These are phyloP conservation scores for Carex sylvatica DNA, from an alignment of 202 grass and related monocot species.

Conservation along the genomic window DNA sequence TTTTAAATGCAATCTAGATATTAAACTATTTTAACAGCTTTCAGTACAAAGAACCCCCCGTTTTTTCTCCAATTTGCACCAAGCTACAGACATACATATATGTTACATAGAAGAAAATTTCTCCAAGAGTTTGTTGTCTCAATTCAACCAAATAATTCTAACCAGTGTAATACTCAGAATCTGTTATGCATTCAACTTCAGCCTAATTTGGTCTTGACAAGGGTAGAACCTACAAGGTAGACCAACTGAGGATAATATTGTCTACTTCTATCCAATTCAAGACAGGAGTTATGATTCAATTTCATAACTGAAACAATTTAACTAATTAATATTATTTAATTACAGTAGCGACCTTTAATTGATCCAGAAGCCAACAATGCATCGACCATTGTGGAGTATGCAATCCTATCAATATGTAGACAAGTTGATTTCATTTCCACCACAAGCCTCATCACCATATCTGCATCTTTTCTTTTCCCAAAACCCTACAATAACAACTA, in stretches of 20 bases:
- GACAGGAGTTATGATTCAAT: neutral
- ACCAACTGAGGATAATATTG: neutral
- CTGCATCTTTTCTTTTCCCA: slow-evolving; percentile 47
- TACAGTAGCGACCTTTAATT: slow-evolving; percentile 49
- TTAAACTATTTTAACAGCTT: neutral
- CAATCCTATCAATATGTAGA: slow-evolving; percentile 67
- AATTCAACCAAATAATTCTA: neutral
- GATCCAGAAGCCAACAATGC: slow-evolving; percentile 65
- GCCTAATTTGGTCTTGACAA: neutral
- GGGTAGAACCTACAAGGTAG: neutral
- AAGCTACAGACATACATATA: too few species aligned
- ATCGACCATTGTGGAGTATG: slow-evolving; percentile 83
- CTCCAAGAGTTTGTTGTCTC: neutral
- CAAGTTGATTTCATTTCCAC: slow-evolving; percentile 85
- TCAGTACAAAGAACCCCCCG: neutral
- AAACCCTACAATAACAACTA: slow-evolving; percentile 59
- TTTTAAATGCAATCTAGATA: neutral
- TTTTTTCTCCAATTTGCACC: too few species aligned
- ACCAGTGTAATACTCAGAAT: neutral
- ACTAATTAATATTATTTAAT: neutral
- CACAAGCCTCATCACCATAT: slow-evolving; percentile 77
- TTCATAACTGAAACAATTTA: neutral
- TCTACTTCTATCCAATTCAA: neutral
- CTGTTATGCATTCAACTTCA: neutral
- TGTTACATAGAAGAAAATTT: neutral